phyloP scores from a whole-genome alignment of 768 basidiomycete genomes.

The Rhodotorula paludigena region DNA sequence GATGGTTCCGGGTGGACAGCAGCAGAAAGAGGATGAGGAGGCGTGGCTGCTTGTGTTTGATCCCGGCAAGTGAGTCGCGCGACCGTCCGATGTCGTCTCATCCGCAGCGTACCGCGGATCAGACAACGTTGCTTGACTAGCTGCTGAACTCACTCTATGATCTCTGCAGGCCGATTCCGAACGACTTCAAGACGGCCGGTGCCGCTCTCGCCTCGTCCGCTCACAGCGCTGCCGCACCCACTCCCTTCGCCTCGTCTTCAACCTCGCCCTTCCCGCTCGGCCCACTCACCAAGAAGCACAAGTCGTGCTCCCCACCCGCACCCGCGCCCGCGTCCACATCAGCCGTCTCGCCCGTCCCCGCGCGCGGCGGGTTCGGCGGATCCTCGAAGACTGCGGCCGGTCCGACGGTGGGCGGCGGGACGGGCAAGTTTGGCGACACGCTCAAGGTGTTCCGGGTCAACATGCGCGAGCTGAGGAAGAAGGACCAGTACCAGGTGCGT shows the following conservation, averaged over 20 bases:
- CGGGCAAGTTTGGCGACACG: constrained; percentile 18
- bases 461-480: constrained; percentile 23
- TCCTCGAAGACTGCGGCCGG: no score
- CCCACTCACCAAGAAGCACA: neutral
- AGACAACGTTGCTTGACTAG: no score
- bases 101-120: no score
- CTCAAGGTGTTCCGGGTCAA: constrained; percentile 32
- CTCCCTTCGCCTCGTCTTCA: neutral
- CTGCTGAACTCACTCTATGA: neutral
- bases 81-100: no score
- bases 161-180: constrained; percentile 13
- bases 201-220: neutral
- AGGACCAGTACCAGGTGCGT: constrained; percentile 37
- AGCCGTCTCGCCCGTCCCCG: neutral
- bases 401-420: neutral
- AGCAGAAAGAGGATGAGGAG: constrained; percentile 5
- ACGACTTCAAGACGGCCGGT: constrained; percentile 3
- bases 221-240: neutral
- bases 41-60: constrained; percentile 41
- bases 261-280: neutral
- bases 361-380: constrained; percentile 10
- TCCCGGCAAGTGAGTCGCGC: constrained; percentile 30
- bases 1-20: no score
- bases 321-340: no score
- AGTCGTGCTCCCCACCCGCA: no score